Evolutionary conservation across 164 flowering plant genomes (phyloP).

Genomic region (Magnolia sinica): DNA sequence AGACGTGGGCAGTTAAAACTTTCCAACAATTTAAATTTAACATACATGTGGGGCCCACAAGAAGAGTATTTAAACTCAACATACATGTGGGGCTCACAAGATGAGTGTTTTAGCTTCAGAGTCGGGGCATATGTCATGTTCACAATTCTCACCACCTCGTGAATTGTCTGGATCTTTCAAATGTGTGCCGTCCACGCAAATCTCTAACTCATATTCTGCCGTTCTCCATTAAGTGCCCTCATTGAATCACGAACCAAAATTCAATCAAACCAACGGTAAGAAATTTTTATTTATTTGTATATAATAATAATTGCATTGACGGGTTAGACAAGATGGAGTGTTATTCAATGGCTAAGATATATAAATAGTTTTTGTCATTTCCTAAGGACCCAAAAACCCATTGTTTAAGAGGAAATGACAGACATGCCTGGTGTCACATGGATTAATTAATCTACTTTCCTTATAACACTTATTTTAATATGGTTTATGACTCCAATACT

Average conservation of each 20-base stretch:
- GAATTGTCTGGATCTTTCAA: too few relatives aligned
- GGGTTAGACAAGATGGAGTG: neutral
- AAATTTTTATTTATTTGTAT: neutral
- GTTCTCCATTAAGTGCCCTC: neutral
- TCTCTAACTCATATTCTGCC: neutral
- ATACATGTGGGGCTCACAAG: too few relatives aligned
- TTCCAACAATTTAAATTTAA: too few relatives aligned
- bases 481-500: neutral
- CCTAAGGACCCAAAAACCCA: conserved; percentile 27
- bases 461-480: conserved; percentile 23
- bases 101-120: too few relatives aligned
- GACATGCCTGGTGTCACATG: conserved; percentile 44
- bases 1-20: too few relatives aligned
- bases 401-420: conserved; percentile 38
- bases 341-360: neutral
- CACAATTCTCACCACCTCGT: too few relatives aligned
- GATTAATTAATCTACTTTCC: conserved; percentile 21
- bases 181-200: neutral
- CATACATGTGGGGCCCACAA: too few relatives aligned
- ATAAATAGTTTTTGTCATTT: conserved; percentile 4
- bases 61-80: too few relatives aligned
- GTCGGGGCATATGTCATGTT: too few relatives aligned
- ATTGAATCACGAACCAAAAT: neutral
- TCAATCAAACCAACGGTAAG: neutral
- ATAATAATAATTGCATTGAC: neutral